Conservation (phyloP, 768 basidiomycete genomes). For the Amanita pseudoporphyria region DNA sequence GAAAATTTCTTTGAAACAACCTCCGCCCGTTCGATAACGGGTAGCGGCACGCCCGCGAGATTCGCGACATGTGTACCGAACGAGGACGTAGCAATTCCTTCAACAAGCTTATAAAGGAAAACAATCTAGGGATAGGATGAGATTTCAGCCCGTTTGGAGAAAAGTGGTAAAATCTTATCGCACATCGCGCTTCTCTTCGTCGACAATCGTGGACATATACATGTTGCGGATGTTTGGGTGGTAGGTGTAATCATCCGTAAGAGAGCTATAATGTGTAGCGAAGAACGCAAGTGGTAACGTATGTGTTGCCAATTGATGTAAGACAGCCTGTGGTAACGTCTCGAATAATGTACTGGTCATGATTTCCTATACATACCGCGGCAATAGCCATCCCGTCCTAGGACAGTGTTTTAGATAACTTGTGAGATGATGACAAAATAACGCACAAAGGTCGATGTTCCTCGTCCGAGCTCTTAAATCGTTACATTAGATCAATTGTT, state of each 20-base stretch:
- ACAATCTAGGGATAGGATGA: conserved; percentile 45
- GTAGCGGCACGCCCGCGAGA: conserved; percentile 81
- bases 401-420: conserved; percentile 3
- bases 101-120: conserved; percentile 91
- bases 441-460: conserved; percentile 85
- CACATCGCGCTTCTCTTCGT: conserved; percentile 86
- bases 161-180: conserved; percentile 10
- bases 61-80: conserved; percentile 95
- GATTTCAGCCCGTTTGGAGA: conserved; percentile 4
- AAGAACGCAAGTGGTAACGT: conserved; percentile 91
- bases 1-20: conserved; percentile 81
- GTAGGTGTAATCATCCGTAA: conserved; percentile 90
- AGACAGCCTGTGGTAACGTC: conserved; percentile 51
- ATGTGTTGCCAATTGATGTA: conserved; percentile 91
- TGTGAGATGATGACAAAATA: conserved; percentile 1
- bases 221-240: conserved; percentile 90
- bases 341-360: conserved; percentile 7
- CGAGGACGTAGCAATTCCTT: conserved; percentile 78
- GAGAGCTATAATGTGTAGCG: conserved; percentile 93
- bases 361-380: conserved; percentile 38
- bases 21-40: conserved; percentile 85
- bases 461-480: conserved; percentile 76
- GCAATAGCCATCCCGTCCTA: conserved; percentile 99
- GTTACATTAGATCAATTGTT: conserved; percentile 9
- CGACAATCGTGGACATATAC: conserved; percentile 93